phyloP scores from a whole-genome alignment of 805 yeast genomes.

The Torulaspora maleeae region DNA sequence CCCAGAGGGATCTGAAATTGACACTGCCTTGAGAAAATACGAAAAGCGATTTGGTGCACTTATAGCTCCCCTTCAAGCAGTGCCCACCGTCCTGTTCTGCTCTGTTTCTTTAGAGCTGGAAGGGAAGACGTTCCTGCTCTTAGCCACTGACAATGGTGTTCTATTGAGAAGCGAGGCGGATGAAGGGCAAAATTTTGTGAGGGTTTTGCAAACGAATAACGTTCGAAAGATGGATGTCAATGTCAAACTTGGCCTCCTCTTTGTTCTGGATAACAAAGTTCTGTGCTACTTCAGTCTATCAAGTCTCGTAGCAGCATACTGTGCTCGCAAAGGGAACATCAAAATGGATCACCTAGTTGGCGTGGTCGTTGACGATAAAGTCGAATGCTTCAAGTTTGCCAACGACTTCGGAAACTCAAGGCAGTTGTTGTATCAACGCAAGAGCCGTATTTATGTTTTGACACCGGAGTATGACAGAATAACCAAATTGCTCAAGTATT shows the following conservation, averaged over 20 bases:
- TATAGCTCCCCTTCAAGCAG: slow-evolving; percentile 21
- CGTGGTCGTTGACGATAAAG: slow-evolving; percentile 49
- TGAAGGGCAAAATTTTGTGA: slow-evolving; percentile 14
- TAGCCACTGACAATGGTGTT: slow-evolving; percentile 64
- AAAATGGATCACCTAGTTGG: slow-evolving; percentile 41
- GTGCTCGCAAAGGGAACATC: slow-evolving; percentile 37
- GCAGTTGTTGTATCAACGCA: slow-evolving; percentile 53
- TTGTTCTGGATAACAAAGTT: slow-evolving; percentile 54
- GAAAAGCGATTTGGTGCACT: slow-evolving; percentile 21
- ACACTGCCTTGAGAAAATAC: slow-evolving; percentile 37
- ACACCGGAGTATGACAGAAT: slow-evolving; percentile 36
- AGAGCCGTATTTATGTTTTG: slow-evolving; percentile 44
- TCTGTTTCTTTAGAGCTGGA: slow-evolving; percentile 44
- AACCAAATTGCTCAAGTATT: slow-evolving; percentile 29
- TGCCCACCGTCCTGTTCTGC: slow-evolving; percentile 41
- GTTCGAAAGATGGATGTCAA: slow-evolving; percentile 54
- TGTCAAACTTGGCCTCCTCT: slow-evolving; percentile 46
- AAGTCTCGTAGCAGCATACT: slow-evolving; percentile 55
- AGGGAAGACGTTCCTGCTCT: slow-evolving; percentile 43
- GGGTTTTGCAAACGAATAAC: slow-evolving; percentile 37
- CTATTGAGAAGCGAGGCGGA: slow-evolving; percentile 39
- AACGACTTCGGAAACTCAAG: slow-evolving; percentile 55
- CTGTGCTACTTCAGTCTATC: slow-evolving; percentile 62
- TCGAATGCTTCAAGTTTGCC: slow-evolving; percentile 62
- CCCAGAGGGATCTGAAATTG: slow-evolving; percentile 50